Base-by-base conservation (phyloP, 2,329 filamentous ascomycete species). In the Ophiostoma sp. region DNA sequence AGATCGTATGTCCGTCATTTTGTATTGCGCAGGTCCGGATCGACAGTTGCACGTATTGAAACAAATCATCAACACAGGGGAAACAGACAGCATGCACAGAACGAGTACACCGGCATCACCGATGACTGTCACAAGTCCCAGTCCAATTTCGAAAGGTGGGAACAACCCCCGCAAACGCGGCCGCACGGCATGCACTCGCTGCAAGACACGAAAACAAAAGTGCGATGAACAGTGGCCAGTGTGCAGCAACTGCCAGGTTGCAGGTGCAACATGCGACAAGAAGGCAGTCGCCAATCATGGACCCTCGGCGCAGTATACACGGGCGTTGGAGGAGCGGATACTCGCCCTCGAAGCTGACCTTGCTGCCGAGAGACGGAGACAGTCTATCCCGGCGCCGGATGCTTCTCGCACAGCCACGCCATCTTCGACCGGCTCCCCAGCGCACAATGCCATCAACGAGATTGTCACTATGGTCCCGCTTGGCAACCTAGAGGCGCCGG, bases 111-210 rank as follows among this genome's bases (percentile, higher is more conserved):
- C 55, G 55, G 55, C 55, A 59, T 59, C 55, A 15, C 55, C 55
- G 28, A 59, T 33, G 28, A 28, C 55, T 8, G 22, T 25, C 7
- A 12, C 52, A 9, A 28, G 52, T 28, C 52, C 55, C 55, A 33
- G 28, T 15, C 55, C 28, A 12, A 59, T 59, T 6, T 33, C 55
- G 12, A 59, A 59, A 17, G 28, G 6, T 9, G n/a, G n/a, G 11
- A 55, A 12, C 22, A 57, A 97, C 97, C 85, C 89, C 31, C 89
- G 78, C 89, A 93, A 71, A 25, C 63, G 84, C 86, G 94, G 57
- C 84, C 97, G 25, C 93, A 97, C 76, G 93, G 94, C 0, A 83
- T 97, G 68, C 88, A 89, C 78, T 93, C 93, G 0, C 88, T 93
- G 0, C 94, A 97, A 90, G 74, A 86, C 93, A 12, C 88, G 94